Base-by-base conservation (phyloP, 805 yeast species). In the Candida berthetii region DNA sequence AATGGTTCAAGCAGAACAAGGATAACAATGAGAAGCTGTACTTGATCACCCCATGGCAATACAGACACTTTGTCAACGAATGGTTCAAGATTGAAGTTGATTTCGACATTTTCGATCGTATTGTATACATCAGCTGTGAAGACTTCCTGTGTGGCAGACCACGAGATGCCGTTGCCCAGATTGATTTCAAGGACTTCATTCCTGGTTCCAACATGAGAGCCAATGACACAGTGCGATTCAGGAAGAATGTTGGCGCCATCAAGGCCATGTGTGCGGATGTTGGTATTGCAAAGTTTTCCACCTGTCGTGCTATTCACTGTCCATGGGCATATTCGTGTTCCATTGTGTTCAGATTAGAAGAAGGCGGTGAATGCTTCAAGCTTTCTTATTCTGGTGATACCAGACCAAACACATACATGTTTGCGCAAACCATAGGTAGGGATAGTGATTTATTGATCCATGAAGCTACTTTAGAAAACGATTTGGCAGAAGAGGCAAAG, bases 321-420 rank as follows among this genome's bases (percentile, higher is more conserved):
- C 77, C 76, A 19, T 78, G 82, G 78, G 77, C 98, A 0, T 91
- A 89, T 58, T 78, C 85, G 15, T 74, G 80, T 34, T 59, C 77
- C 0, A 68, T 90, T 10, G 57, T 71, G 2, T 74, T 83, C 41
- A 61, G 60, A 8, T 52, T 67, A 27, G 52, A 50, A 1, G 47
- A 45, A 3, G 41, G 48, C 7, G 44, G 48, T 8, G 62, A 60
- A 15, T 44, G 54, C 0, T 88, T 88, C 66, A 83, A 77, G 50
- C 68, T 90, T 1, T 82, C 96, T 1, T 93, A 86, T 58, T 88
- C 96, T 2, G 99, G 99, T 11, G 99, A 93, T 57, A 87, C 98
- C 0, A 76, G 97, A 52, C 99, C 99, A 1, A 81, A 79, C 48
- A 54, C 64, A 3, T 63, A 58, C 38, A 58, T 54, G 35, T 89